A percentile compares a stretch with the other conserved stretches of the same genome.
Evolutionary conservation across 2,329 filamentous ascomycete species (phyloP).

Genomic region (Paraphaeosphaeria sporulosa): DNA sequence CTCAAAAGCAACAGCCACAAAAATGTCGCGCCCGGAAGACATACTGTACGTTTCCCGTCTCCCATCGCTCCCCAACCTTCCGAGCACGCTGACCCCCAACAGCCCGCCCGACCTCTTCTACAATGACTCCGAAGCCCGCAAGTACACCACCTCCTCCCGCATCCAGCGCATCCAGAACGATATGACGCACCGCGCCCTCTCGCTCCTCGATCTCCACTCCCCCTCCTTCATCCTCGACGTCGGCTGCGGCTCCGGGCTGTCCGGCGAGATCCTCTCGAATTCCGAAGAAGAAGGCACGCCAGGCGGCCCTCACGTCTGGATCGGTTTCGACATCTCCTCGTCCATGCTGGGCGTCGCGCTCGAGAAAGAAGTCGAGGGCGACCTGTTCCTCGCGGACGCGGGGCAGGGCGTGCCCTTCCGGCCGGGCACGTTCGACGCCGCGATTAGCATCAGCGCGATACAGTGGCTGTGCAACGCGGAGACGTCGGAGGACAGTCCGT

Average conservation of each 20-base stretch:
- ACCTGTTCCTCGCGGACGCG: constrained; percentile 92
- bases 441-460: constrained; percentile 93
- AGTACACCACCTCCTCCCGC: constrained; percentile 95
- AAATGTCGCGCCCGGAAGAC: constrained; percentile 97
- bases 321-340: constrained; percentile 95
- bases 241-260: constrained; percentile 95
- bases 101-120: constrained; percentile 97
- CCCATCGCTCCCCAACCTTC: constrained; percentile 20
- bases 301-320: constrained; percentile 89
- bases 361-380: constrained; percentile 89
- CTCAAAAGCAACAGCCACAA: constrained; percentile 45
- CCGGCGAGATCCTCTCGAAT: constrained; percentile 89
- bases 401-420: constrained; percentile 95
- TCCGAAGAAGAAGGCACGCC: constrained; percentile 65
- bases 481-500: constrained; percentile 80
- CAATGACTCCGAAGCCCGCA: constrained; percentile 92
- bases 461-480: constrained; percentile 99
- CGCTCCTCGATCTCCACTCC: constrained; percentile 80
- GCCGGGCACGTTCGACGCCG: constrained; percentile 90
- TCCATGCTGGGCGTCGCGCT: constrained; percentile 98
- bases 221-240: constrained; percentile 93
- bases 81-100: constrained; percentile 18
- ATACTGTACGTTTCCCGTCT: constrained; percentile 70
- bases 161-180: constrained; percentile 94
- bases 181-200: constrained; percentile 93